Conservation (phyloP, 371 early-diverging fungal species). For the Syncephalastrum sp. region DNA sequence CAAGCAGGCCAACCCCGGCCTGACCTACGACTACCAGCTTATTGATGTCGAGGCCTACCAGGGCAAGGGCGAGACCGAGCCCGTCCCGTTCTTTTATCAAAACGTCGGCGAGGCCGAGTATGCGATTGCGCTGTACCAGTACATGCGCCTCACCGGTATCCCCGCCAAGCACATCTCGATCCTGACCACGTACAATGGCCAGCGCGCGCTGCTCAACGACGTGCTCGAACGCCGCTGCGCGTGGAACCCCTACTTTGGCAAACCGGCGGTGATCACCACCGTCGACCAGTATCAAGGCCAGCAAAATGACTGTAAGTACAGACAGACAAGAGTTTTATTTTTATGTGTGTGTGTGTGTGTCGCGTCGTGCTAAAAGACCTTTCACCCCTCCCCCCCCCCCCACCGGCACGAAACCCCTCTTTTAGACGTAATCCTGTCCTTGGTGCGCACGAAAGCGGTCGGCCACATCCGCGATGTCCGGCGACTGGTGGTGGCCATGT, state of each 20-base stretch:
- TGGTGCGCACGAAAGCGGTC: slow-evolving; percentile 87
- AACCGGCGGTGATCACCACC: slow-evolving; percentile 74
- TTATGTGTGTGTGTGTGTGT: too few relatives aligned
- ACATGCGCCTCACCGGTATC: slow-evolving; percentile 92
- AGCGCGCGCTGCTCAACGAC: slow-evolving; percentile 87
- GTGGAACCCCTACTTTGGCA: slow-evolving; percentile 79
- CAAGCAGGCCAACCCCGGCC: slow-evolving; percentile 78
- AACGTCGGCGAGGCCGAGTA: slow-evolving; percentile 98
- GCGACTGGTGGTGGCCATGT: slow-evolving; percentile 87
- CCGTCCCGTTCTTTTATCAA: slow-evolving; percentile 77
- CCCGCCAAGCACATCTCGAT: slow-evolving; percentile 85
- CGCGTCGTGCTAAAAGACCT: too few relatives aligned
- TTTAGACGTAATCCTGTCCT: slow-evolving; percentile 86
- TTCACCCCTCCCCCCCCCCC: too few relatives aligned
- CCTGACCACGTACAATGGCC: slow-evolving; percentile 95
- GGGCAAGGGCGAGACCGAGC: slow-evolving; percentile 83
- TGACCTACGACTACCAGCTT: slow-evolving; percentile 80
- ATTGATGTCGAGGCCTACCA: slow-evolving; percentile 78
- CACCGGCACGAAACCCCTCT: too few relatives aligned
- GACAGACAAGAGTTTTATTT: too few relatives aligned
- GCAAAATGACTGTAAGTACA: slow-evolving; percentile 81
- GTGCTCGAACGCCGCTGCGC: slow-evolving; percentile 82
- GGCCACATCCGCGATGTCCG: slow-evolving; percentile 93
- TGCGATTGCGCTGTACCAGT: slow-evolving; percentile 90
- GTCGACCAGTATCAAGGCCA: slow-evolving; percentile 96